These are phyloP conservation scores for Ambrosia hybrid DNA, from an alignment of 140 eudicot genomes.

Conservation along the genomic window DNA sequence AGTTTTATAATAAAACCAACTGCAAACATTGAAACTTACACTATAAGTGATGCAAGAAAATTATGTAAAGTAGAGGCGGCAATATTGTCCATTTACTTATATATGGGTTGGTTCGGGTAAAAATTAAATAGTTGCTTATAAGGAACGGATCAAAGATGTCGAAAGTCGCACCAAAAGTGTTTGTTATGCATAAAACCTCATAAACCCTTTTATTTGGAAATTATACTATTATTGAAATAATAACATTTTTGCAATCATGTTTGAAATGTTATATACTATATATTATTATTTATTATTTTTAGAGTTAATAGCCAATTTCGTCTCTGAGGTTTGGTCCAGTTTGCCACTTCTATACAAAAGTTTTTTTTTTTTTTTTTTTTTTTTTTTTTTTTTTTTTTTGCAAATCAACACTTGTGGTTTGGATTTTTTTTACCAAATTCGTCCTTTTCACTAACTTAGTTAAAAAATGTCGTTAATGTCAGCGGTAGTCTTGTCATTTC, in stretches of 20 bases:
- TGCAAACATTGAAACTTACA: not conserved
- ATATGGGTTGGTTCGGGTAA: not conserved
- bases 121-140: not conserved
- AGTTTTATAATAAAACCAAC: not conserved
- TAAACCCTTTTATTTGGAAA: not conserved
- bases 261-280: not conserved
- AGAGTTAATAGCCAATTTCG: too few relatives aligned
- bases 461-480: too few relatives aligned
- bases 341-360: too few relatives aligned
- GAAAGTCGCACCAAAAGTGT: not conserved
- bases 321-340: too few relatives aligned
- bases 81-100: not conserved
- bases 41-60: not conserved
- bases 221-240: not conserved
- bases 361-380: too few relatives aligned
- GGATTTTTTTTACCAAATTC: too few relatives aligned
- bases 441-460: too few relatives aligned
- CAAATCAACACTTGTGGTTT: too few relatives aligned
- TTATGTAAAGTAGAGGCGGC: conserved; percentile 5
- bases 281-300: not conserved
- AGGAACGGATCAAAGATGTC: not conserved
- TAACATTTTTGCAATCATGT: not conserved
- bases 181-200: not conserved
- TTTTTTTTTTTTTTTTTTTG: too few relatives aligned
- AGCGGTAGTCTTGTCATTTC: too few relatives aligned